A percentile compares a stretch with the other conserved stretches of the same genome.
Evolutionary conservation across 208 protist genomes (phyloP).

Genomic region (Angomonas deanei): DNA sequence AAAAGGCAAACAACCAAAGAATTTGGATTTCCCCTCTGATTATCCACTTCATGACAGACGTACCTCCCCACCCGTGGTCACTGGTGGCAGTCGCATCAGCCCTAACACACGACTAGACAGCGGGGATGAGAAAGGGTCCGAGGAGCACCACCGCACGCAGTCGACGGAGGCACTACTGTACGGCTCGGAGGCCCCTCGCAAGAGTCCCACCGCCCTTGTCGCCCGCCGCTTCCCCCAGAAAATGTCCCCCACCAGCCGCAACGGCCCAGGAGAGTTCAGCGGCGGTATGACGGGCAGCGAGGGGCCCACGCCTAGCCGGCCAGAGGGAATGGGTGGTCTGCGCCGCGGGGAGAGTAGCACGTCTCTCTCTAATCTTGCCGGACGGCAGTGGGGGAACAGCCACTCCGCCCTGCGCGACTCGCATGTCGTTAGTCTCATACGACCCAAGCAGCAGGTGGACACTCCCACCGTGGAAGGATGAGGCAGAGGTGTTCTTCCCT

Average conservation of each 20-base stretch:
- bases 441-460: neutral
- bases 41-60: neutral
- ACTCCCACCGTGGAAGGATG: conserved; percentile 10
- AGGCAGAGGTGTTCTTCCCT: conserved; percentile 1
- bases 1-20: conserved; percentile 1
- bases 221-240: conserved; percentile 6
- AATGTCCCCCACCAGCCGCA: conserved; percentile 7
- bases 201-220: neutral
- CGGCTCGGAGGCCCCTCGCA: neutral
- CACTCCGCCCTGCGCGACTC: neutral
- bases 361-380: too few species aligned
- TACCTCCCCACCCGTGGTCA: conserved; percentile 4
- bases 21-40: neutral
- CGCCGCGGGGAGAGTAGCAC: neutral
- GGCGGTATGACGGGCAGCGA: neutral
- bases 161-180: neutral
- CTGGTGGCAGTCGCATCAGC: conserved; percentile 19
- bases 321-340: neutral
- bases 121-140: conserved; percentile 13
- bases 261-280: too few species aligned
- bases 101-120: conserved; percentile 30
- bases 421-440: neutral
- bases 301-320: neutral
- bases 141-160: neutral
- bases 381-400: neutral